A percentile compares a stretch with the other conserved stretches of the same genome.
phyloP scores from a whole-genome alignment of 176 grass and related monocot genomes.

The Alloteropsis semialata region DNA sequence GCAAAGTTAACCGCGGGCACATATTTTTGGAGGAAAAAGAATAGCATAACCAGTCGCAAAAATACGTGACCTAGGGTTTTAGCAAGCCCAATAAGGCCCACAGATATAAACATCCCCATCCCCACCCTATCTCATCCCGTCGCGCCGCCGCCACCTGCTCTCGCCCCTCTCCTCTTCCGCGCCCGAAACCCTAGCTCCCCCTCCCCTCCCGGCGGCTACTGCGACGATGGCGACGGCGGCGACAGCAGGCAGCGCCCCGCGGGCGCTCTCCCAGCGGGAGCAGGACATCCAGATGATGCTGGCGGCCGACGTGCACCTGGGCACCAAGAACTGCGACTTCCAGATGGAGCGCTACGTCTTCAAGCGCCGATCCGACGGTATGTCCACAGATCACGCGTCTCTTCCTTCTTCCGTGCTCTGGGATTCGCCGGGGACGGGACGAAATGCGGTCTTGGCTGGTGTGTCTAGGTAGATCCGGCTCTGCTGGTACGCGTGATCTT shows the following conservation, averaged over 20 bases:
- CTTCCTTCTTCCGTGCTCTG: not conserved
- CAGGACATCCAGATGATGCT: conserved; percentile 42
- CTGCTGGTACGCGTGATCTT: not conserved
- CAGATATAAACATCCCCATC: conserved; percentile 1
- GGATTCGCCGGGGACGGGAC: no score
- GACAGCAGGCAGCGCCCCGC: not conserved
- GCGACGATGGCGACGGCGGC: conserved; percentile 22
- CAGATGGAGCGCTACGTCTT: conserved; percentile 42
- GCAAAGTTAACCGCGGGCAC: not conserved
- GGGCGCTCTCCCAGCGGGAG: conserved; percentile 32
- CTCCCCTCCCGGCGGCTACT: not conserved
- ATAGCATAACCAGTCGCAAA: not conserved
- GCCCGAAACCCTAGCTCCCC: not conserved
- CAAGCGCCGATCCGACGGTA: conserved; percentile 40
- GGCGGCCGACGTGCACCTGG: conserved; percentile 34
- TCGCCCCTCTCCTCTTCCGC: not conserved
- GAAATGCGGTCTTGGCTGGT: not conserved
- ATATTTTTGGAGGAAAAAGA: not conserved
- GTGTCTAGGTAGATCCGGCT: not conserved
- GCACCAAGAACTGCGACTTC: conserved; percentile 47
- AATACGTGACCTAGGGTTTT: conserved; percentile 28
- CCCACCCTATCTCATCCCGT: not conserved
- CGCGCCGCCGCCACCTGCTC: conserved; percentile 36
- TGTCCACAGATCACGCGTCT: not conserved
- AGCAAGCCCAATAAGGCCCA: conserved; percentile 34